These are phyloP conservation scores for Lagenidium sp. DNA, from an alignment of 352 stramenopile genomes.

Conservation along the genomic window DNA sequence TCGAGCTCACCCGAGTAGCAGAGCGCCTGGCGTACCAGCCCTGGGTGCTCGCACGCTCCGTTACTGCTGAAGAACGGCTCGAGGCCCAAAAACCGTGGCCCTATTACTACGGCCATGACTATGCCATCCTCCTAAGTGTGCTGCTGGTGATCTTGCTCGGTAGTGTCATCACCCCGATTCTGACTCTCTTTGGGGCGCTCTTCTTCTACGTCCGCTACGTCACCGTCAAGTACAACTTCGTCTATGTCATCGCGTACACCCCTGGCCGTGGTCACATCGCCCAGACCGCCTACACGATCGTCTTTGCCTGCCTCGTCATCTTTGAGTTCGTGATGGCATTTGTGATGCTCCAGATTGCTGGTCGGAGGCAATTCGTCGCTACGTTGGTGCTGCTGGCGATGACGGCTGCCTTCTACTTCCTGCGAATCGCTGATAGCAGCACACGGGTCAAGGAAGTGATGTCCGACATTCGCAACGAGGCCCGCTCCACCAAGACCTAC, in stretches of 20 bases:
- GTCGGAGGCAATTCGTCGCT: slow-evolving; percentile 35
- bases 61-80: slow-evolving; percentile 44
- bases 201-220: slow-evolving; percentile 76
- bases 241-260: slow-evolving; percentile 70
- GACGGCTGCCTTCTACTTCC: slow-evolving; percentile 40
- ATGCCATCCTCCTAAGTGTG: slow-evolving; percentile 68
- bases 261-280: slow-evolving; percentile 56
- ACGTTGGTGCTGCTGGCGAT: slow-evolving; percentile 43
- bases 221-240: slow-evolving; percentile 76
- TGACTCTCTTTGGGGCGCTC: slow-evolving; percentile 67
- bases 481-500: not conserved
- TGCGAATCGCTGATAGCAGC: slow-evolving; percentile 33
- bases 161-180: slow-evolving; percentile 68
- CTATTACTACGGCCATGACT: slow-evolving; percentile 72
- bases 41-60: slow-evolving; percentile 51
- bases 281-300: slow-evolving; percentile 48
- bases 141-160: slow-evolving; percentile 67
- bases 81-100: slow-evolving; percentile 39
- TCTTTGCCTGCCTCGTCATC: slow-evolving; percentile 54
- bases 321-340: slow-evolving; percentile 74
- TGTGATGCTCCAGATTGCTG: slow-evolving; percentile 57
- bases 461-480: not conserved
- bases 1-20: slow-evolving; percentile 57
- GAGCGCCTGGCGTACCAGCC: slow-evolving; percentile 61
- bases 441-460: slow-evolving; percentile 27